Conservation (phyloP, 2,329 filamentous ascomycete genomes). For the Gnomoniopsis smithogilvyi region DNA sequence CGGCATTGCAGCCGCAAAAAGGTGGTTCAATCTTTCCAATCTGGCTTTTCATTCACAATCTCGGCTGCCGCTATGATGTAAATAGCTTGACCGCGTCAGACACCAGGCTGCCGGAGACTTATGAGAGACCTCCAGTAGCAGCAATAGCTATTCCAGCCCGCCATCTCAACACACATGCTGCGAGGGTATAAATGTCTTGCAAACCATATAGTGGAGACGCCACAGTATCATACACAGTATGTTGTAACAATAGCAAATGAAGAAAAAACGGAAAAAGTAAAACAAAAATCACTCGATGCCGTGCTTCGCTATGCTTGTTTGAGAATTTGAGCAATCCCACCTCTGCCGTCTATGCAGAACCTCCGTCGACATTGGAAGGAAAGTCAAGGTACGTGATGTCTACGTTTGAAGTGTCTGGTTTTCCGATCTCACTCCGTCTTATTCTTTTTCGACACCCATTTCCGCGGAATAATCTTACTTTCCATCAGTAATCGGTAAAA, state of each 20-base stretch:
- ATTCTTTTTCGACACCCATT: conserved; percentile 24
- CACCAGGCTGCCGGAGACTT: neutral
- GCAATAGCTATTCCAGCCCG: neutral
- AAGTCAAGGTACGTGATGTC: neutral
- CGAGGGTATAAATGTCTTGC: neutral
- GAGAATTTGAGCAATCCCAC: neutral
- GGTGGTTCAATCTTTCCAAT: neutral
- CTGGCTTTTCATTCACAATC: neutral
- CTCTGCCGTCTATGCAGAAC: neutral
- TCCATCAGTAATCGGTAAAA: conserved; percentile 64
- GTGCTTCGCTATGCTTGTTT: conserved; percentile 12
- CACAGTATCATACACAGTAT: neutral
- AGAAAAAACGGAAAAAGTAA: too few relatives aligned
- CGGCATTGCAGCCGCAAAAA: neutral
- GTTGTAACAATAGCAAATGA: too few relatives aligned
- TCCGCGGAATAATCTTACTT: conserved; percentile 47
- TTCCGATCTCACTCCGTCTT: conserved; percentile 33
- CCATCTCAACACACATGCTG: neutral
- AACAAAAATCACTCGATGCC: neutral
- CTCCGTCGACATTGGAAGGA: neutral
- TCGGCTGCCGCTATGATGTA: neutral
- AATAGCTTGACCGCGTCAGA: neutral
- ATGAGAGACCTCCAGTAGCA: neutral
- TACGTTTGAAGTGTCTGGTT: neutral
- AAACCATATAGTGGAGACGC: neutral